Conservation (phyloP, 495 filamentous ascomycete species). For the Venustampulla echinocandica region DNA sequence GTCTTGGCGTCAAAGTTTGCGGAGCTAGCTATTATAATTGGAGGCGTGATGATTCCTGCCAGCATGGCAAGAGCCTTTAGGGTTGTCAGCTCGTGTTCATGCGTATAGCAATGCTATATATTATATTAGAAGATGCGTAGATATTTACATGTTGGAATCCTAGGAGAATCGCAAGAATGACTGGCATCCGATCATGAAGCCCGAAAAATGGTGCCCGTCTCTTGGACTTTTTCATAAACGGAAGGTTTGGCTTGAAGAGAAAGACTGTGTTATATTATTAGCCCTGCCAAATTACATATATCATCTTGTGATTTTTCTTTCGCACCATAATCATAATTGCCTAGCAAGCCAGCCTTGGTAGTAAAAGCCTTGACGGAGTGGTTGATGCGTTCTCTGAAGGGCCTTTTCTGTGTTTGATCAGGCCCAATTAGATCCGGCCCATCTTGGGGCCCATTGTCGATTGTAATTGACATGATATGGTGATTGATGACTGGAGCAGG, state of each 20-base stretch:
- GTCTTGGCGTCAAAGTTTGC: constrained; percentile 54
- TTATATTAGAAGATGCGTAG: constrained; percentile 29
- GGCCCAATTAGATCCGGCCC: constrained; percentile 18
- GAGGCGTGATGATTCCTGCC: constrained; percentile 60
- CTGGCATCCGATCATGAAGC: constrained; percentile 72
- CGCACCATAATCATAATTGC: constrained; percentile 78
- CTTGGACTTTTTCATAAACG: constrained; percentile 63
- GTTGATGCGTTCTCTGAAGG: constrained; percentile 8
- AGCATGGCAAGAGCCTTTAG: constrained; percentile 42
- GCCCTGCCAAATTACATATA: too few species aligned
- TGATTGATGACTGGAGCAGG: too few species aligned
- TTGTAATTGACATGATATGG: constrained; percentile 18
- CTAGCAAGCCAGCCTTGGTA: constrained; percentile 64
- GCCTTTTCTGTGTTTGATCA: constrained; percentile 11
- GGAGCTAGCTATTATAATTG: constrained; percentile 63
- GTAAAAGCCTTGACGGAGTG: constrained; percentile 27
- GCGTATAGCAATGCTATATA: too few species aligned
- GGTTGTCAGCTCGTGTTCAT: not conserved
- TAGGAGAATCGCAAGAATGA: constrained; percentile 64
- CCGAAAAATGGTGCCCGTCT: constrained; percentile 76
- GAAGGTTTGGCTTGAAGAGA: constrained; percentile 67
- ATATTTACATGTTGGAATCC: constrained; percentile 52
- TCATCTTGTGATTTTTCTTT: constrained; percentile 30
- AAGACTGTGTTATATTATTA: constrained; percentile 24
- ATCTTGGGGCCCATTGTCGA: constrained; percentile 20